Evolutionary conservation across 306 rosid genomes (phyloP).

Genomic region (Glycine tomentella): DNA sequence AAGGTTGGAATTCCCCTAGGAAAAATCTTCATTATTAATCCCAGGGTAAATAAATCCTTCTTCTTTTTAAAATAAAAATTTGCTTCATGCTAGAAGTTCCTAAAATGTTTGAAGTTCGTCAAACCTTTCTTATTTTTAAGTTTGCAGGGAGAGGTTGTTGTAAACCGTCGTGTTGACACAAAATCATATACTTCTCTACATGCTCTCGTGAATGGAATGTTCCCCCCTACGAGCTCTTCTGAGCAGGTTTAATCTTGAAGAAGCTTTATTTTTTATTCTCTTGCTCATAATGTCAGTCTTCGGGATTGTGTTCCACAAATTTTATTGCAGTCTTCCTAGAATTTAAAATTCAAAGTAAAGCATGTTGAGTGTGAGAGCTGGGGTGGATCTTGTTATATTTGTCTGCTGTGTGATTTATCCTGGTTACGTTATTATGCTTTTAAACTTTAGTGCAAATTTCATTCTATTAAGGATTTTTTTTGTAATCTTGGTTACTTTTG

Average conservation of each 20-base stretch:
- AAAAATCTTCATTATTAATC: constrained; percentile 92
- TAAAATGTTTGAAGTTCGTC: constrained; percentile 29
- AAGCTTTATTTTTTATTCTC: constrained; percentile 34
- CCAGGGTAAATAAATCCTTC: constrained; percentile 72
- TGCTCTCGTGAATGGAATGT: constrained; percentile 90
- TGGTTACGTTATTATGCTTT: constrained; percentile 16
- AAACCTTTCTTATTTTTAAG: constrained; percentile 48
- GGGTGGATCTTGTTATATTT: constrained; percentile 11
- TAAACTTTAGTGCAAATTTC: constrained; percentile 2
- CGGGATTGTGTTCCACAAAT: constrained; percentile 25
- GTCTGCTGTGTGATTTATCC: constrained; percentile 25
- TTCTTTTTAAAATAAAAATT: constrained; percentile 3
- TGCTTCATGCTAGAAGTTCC: constrained; percentile 9
- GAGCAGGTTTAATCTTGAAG: constrained; percentile 72
- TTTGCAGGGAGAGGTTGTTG: constrained; percentile 88
- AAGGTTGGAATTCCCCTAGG: constrained; percentile 94
- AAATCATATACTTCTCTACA: constrained; percentile 88
- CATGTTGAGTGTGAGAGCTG: constrained; percentile 4
- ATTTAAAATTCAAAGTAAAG: constrained; percentile 41
- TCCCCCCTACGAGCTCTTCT: constrained; percentile 66
- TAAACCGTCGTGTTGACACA: constrained; percentile 73
- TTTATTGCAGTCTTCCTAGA: not conserved
- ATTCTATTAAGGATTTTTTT: not conserved
- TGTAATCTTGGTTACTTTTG: not conserved
- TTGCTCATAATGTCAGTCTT: not conserved